Base-by-base conservation (phyloP, 169 alveolate genomes). In the Cyclospora cayetanensis region DNA sequence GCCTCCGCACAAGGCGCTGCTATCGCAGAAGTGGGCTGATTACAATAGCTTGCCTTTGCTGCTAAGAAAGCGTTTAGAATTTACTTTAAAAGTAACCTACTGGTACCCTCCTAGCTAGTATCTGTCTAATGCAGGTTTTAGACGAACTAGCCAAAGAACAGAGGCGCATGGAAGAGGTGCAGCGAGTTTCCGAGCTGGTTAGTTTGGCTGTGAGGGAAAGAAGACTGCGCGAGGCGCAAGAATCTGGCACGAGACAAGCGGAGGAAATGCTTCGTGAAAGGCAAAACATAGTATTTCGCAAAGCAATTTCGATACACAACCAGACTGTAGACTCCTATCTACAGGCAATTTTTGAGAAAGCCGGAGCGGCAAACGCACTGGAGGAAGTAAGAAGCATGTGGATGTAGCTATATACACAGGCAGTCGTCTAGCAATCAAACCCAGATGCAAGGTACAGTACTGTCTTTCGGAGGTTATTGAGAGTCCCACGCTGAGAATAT, bases 201-300 rank as follows among this genome's bases (percentile, higher is more conserved):
- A 95, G 94, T 93, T 83, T 96, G 86, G 99, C 99, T n/a, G 98
- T 97, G 92, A 95, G 97, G 91, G 98, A 97, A 84, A 96, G 99
- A 72, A 96, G 98, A 90, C 94, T 95, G 70, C 97, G 98, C 87
- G 98, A 98, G 96, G 97, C 97, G 12, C 97, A 96, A 92, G 99
- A 98, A 94, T 95, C 97, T 80, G 99, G 99, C 39, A 95, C 98
- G 72, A 97, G 99, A 72, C 98, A 98, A 74, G 99, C 99, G 2
- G 99, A 98, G 92, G 97, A 96, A 88, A 94, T 97, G 27, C 96
- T 98, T 35, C 95, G 99, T 60, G 97, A 95, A 42, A 95, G 99
- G 84, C 98, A 97, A 95, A 99, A 98, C 86, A 96, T 92, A 55
- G 93, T 96, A 90, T 96, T 95, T 82, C 96, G 95, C 86, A 97